Percentiles rank a stretch among this genome's conserved stretches.
Conservation (phyloP, 108 stramenopile species). For the Pseudonitzschia pungens region DNA sequence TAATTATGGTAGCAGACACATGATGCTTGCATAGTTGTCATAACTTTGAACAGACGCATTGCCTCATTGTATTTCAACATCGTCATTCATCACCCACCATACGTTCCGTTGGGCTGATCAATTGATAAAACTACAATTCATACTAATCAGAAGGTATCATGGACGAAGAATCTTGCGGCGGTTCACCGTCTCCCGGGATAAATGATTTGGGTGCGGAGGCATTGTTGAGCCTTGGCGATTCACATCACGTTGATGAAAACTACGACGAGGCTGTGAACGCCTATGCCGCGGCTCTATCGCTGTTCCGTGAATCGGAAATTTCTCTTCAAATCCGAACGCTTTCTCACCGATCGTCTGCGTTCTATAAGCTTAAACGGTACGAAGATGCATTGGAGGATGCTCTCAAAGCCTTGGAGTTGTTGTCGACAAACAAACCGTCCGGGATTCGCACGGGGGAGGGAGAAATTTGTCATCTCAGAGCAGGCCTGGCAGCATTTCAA, state of each 20-base stretch:
- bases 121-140: too few species aligned
- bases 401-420: constrained; percentile 48
- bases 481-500: constrained; percentile 63
- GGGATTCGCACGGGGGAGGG: constrained; percentile 50
- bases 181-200: neutral
- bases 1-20: too few species aligned
- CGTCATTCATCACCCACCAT: too few species aligned
- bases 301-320: constrained; percentile 28
- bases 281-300: constrained; percentile 69
- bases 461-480: constrained; percentile 42
- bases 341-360: constrained; percentile 67
- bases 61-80: too few species aligned
- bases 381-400: constrained; percentile 73
- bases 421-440: constrained; percentile 1
- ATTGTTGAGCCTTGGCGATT: constrained; percentile 51
- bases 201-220: constrained; percentile 18
- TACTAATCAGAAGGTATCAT: neutral
- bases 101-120: too few species aligned
- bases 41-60: too few species aligned
- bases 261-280: constrained; percentile 56
- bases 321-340: constrained; percentile 49
- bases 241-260: constrained; percentile 65
- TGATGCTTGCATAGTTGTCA: too few species aligned
- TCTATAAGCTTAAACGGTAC: constrained; percentile 60
- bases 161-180: neutral